Evolutionary conservation across 306 rosid genomes (phyloP), one percentile per base, ranked within the genome.

Genomic region (Albizia julibrissin): DNA sequence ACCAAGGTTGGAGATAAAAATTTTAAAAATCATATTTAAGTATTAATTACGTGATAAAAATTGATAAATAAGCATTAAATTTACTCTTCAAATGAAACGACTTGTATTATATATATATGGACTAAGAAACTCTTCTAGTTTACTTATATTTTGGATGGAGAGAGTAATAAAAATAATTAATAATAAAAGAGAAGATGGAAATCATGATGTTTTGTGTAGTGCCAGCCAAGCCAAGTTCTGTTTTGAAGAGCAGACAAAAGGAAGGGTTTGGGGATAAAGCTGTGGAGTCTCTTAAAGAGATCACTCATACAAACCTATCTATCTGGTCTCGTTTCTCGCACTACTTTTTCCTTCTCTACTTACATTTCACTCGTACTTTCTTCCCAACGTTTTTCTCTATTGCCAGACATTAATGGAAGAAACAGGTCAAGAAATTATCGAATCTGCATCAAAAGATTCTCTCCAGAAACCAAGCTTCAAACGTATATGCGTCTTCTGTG

Each of bases 401-500:
- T 47, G 71, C 73, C 26, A 81, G 42, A 39, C 44, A 83, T 3
- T 2, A 10, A 26, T 24, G 34, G 67, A 61, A 61, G 86, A 83
- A 82, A 78, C 68, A 80, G 84, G 62, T 80, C 82, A 18, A 11
- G 52, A 34, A 44, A 24, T 11, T 21, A 14, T 44, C 26, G 67
- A 61, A 40, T 47, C 82, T 72, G 52, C 80, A 34, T 26, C 79
- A 65, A 83, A 77, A 64, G 24, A 74, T 70, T 21, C 33, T 14
- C 87, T 80, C 52, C 75, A 81, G 68, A 75, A 76, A 78, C 54
- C 80, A 79, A 82, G 52, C 21, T 86, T 89, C 84, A 85, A 74
- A 80, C 85, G 88, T 69, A 81, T 89, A 76, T 89, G 92, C 73
- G 92, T 89, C 39, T 89, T 84, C 79, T 89, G 92, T 80, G 92